A percentile compares a stretch with the other conserved stretches of the same genome.
Evolutionary conservation across 78 protist species (phyloP).

Genomic region (Pigoraptor vietnamica): DNA sequence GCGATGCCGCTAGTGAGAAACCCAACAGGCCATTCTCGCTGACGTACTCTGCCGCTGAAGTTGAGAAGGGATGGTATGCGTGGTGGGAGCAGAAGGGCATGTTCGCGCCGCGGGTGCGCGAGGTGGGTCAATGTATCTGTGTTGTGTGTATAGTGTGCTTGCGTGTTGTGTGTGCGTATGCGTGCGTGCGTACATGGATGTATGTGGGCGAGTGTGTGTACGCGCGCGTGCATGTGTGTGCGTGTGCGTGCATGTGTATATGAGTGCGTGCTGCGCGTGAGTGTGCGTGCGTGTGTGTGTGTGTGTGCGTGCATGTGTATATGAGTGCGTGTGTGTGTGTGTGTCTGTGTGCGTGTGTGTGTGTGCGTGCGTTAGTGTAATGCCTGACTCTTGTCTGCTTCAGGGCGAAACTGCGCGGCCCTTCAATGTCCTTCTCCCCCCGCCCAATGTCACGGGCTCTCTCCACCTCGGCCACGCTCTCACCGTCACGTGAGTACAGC

Average conservation of each 20-base stretch:
- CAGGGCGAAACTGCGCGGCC: too few relatives aligned
- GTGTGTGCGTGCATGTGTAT: too few relatives aligned
- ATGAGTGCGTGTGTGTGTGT: too few relatives aligned
- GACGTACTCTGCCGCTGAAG: constrained; percentile 69
- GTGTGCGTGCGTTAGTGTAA: too few relatives aligned
- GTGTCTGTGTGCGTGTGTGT: too few relatives aligned
- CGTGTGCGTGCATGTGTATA: not conserved
- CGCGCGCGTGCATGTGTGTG: not conserved
- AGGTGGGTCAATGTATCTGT: not conserved
- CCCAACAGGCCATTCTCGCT: not conserved
- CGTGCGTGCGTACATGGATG: not conserved
- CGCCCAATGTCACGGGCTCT: constrained; percentile 96
- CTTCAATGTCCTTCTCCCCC: constrained; percentile 86
- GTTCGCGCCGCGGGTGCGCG: constrained; percentile 60
- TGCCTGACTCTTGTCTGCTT: too few relatives aligned
- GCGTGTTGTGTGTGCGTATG: not conserved
- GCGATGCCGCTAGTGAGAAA: not conserved
- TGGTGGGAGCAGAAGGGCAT: constrained; percentile 92
- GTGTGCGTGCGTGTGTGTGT: not conserved
- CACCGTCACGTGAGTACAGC: constrained; percentile 22
- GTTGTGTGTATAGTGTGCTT: not conserved
- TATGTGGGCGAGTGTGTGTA: not conserved
- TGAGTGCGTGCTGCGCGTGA: not conserved
- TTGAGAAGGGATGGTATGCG: constrained; percentile 90
- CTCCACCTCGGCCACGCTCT: constrained; percentile 97